Evolutionary conservation across 768 basidiomycete species (phyloP), one percentile per base, ranked within the genome.

Genomic region (Termitomyces titanicus): DNA sequence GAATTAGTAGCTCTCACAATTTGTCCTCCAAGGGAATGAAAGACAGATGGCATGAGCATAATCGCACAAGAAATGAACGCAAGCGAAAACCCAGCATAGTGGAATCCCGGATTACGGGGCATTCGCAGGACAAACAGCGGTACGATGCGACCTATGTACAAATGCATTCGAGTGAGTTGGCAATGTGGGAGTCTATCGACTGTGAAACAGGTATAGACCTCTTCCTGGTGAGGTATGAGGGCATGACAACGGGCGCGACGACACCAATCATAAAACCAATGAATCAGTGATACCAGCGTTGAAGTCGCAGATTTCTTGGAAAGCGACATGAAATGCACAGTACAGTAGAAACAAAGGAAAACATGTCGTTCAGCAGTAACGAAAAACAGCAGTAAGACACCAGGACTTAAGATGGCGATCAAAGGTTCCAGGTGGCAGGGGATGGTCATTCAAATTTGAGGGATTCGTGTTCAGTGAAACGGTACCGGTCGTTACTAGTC

Each of bases 191-290:
- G n/a, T n/a, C n/a, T n/a, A n/a, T n/a, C n/a, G n/a, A n/a, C n/a
- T n/a, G n/a, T n/a, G n/a, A n/a, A n/a, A n/a, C n/a, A n/a, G n/a
- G n/a, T n/a, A n/a, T n/a, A n/a, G n/a, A 68, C 33, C 52, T 63
- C 60, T 62, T 78, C 70, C 66, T 74, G 67, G 33, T 59, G n/a
- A n/a, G n/a, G n/a, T n/a, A n/a, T n/a, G n/a, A 53, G 17, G 72
- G 69, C 39, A 74, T 60, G 40, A 71, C 54, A 34, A 43, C 33
- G 27, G 70, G 59, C 3, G 71, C 72, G 17, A 65, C 49, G 37
- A 74, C 70, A 20, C 73, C 74, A 47, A 74, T 54, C 64, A 74
- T 75, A 52, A 79, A 71, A 54, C 74, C 74, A 54, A 78, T 61
- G 60, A 78, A 78, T 76, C 75, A 35, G 68, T 69, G 38, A 75